Base-by-base conservation (phyloP, 2,329 filamentous ascomycete species). In the Ophiostoma ips region DNA sequence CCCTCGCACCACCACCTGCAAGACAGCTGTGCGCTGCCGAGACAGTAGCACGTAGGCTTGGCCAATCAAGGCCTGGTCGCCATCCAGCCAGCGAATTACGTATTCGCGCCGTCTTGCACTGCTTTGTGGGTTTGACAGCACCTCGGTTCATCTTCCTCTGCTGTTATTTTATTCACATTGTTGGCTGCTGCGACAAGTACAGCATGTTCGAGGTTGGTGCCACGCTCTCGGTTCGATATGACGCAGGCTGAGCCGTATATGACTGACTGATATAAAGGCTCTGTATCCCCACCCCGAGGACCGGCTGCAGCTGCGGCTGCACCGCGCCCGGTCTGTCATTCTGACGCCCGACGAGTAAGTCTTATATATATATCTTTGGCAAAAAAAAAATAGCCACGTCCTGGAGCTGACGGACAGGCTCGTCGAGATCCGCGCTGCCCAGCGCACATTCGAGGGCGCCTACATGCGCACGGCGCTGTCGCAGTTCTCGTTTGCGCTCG, bases 361-460 rank as follows among this genome's bases (percentile, higher is more conserved):
- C n/a, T n/a, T n/a, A n/a, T n/a, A n/a, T n/a, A n/a, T n/a, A n/a
- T n/a, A n/a, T n/a, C n/a, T n/a, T n/a, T n/a, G n/a, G n/a, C n/a
- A n/a, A n/a, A n/a, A n/a, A n/a, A n/a, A n/a, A n/a, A n/a, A n/a
- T n/a, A n/a, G n/a, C n/a, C n/a, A n/a, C 0, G 1, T 16, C 33
- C 35, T 8, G n/a, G 5, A 46, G 24, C 40, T 43, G 11, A 43
- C 24, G 7, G 15, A 4, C 15, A 79, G 76, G 66, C 82, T 98
- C 40, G 86, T 95, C 56, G 92, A 96, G 68, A 84, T 96, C 57
- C 86, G 92, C 55, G 92, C 92, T 12, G 87, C 90, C 11, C 92
- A 98, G 64, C 80, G 92, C 50, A 98, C 92, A 2, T 98, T 96
- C 60, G 92, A 98, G 67, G 92, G 92, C 19, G 92, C 92, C 19